phyloP scores from a whole-genome alignment of 257 asterid species.

The Solanum stenotomum region DNA sequence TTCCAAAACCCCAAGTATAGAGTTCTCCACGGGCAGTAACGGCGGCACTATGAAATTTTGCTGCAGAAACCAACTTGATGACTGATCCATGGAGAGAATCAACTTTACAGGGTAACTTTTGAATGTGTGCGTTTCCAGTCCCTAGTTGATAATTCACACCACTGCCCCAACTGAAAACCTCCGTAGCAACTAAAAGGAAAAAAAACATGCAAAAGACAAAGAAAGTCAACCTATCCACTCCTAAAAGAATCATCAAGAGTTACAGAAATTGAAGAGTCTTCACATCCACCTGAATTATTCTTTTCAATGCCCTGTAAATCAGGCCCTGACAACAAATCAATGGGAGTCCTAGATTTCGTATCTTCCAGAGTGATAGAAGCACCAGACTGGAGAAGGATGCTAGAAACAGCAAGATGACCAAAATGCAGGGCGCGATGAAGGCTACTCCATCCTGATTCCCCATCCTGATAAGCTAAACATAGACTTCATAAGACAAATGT shows the following conservation, averaged over 20 bases:
- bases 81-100: conserved; percentile 71
- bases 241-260: background rate
- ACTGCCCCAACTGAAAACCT: conserved; percentile 99
- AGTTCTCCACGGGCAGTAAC: conserved; percentile 80
- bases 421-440: conserved; percentile 94
- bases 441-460: conserved; percentile 99
- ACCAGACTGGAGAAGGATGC: conserved; percentile 74
- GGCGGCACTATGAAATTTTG: conserved; percentile 96
- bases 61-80: conserved; percentile 69
- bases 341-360: conserved; percentile 68
- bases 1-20: conserved; percentile 97
- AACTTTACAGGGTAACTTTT: conserved; percentile 93
- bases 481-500: background rate
- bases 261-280: background rate
- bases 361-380: conserved; percentile 82
- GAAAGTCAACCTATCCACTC: conserved; percentile 1
- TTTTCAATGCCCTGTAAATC: conserved; percentile 57
- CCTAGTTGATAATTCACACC: conserved; percentile 99
- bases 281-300: conserved; percentile 39
- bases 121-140: conserved; percentile 95
- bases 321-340: conserved; percentile 92
- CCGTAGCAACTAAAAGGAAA: conserved; percentile 54
- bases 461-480: conserved; percentile 48
- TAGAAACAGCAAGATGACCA: conserved; percentile 92
- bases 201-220: conserved; percentile 5